Conservation (phyloP, 163 green algal species). For the Chlorella variabilis region DNA sequence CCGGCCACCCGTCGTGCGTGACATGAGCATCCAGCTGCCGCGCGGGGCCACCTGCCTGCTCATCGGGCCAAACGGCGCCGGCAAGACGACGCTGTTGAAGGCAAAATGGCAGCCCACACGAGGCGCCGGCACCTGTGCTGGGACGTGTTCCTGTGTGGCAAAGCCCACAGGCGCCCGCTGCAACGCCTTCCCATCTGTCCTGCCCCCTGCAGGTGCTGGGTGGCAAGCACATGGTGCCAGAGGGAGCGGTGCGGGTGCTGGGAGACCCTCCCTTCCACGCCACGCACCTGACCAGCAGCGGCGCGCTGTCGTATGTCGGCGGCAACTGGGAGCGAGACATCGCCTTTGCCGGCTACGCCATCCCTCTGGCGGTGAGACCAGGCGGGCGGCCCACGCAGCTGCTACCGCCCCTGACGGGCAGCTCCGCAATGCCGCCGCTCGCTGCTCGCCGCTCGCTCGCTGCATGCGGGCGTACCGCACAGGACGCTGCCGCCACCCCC, state of each 20-base stretch:
- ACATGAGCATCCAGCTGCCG: conserved; percentile 73
- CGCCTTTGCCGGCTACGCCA: conserved; percentile 84
- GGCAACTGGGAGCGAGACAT: conserved; percentile 94
- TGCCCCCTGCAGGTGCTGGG: conserved; percentile 76
- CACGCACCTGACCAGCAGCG: conserved; percentile 77
- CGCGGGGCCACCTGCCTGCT: conserved; percentile 87
- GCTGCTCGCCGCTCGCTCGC: too few relatives aligned
- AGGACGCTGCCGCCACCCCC: too few relatives aligned
- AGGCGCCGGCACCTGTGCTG: too few relatives aligned
- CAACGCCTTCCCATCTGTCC: too few relatives aligned
- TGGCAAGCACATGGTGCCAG: conserved; percentile 94
- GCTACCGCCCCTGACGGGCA: too few relatives aligned
- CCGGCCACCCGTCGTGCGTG: conserved; percentile 42
- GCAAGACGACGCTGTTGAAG: conserved; percentile 96
- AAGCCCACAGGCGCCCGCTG: too few relatives aligned
- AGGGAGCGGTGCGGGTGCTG: conserved; percentile 79
- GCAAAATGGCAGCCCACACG: too few relatives aligned
- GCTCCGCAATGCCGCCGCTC: too few relatives aligned
- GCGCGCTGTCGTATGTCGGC: conserved; percentile 89
- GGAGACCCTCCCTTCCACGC: conserved; percentile 94
- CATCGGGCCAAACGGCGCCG: conserved; percentile 94
- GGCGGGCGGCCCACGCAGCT: too few relatives aligned
- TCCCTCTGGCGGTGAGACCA: conserved; percentile 71
- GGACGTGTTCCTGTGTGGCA: too few relatives aligned
- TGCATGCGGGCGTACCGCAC: too few relatives aligned